phyloP scores from a whole-genome alignment of 2,329 filamentous ascomycete species.

The Rhytidhysteron rufulum region DNA sequence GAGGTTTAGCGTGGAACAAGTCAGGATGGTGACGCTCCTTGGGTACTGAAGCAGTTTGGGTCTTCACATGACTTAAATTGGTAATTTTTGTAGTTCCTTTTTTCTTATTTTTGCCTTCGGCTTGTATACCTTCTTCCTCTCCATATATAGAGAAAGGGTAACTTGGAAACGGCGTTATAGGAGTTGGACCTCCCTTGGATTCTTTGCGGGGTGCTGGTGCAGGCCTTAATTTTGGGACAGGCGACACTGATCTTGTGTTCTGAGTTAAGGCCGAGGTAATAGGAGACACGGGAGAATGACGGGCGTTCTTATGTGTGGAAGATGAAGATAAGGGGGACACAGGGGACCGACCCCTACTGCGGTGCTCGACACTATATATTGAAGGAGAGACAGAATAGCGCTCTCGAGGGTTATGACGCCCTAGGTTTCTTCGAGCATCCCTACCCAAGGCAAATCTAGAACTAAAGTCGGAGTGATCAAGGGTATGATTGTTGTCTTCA shows the following conservation, averaged over 20 bases:
- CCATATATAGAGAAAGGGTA: neutral
- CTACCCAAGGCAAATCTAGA: no score
- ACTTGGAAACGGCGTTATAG: neutral
- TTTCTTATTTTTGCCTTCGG: no score
- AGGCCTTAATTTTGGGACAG: no score
- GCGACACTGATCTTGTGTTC: no score
- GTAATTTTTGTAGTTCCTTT: no score
- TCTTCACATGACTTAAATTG: neutral
- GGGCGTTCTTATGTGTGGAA: neutral
- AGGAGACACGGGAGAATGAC: neutral
- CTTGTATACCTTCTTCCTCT: no score
- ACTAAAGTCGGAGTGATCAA: no score
- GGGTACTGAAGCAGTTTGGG: neutral
- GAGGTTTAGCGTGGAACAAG: neutral
- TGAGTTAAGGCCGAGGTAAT: neutral
- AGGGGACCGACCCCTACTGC: neutral
- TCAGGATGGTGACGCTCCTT: neutral
- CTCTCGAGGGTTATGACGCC: no score
- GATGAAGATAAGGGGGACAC: neutral
- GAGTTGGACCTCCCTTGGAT: neutral
- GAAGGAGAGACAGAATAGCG: no score
- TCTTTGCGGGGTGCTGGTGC: neutral
- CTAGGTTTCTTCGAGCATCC: no score
- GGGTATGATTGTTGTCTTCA: no score
- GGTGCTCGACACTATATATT: no score